Percentiles rank a stretch among this genome's conserved stretches.
phyloP scores from a whole-genome alignment of 2,329 filamentous ascomycete genomes.

The Dactylellina leptospora region DNA sequence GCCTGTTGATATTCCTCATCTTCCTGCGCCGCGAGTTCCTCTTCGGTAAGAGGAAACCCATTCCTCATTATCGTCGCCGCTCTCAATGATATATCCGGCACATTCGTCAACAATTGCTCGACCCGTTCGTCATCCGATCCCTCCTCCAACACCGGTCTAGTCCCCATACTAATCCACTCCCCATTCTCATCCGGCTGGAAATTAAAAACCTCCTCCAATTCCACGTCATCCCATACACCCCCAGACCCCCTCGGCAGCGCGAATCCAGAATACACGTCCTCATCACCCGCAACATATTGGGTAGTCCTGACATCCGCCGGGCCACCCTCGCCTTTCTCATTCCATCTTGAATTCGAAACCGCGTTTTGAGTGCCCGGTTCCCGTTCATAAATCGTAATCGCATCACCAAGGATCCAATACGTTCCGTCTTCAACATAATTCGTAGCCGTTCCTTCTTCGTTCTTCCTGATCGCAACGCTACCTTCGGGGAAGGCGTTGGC shows the following conservation, averaged over 20 bases:
- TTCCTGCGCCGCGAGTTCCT: too few relatives aligned
- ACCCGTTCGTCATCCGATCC: not conserved
- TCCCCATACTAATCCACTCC: not conserved
- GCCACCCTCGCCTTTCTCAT: not conserved
- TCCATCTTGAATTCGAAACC: not conserved
- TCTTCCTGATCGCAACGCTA: not conserved
- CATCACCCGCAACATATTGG: not conserved
- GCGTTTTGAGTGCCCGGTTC: not conserved
- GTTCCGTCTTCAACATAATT: not conserved
- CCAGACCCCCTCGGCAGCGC: not conserved
- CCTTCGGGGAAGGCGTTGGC: conserved; percentile 6
- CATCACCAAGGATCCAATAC: conserved; percentile 1
- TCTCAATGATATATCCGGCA: too few relatives aligned
- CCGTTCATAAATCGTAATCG: not conserved
- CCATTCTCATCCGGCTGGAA: too few relatives aligned
- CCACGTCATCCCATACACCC: not conserved
- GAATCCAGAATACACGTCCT: not conserved
- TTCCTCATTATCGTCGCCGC: too few relatives aligned
- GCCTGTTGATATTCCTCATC: too few relatives aligned
- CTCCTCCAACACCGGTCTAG: not conserved
- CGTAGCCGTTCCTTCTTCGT: not conserved
- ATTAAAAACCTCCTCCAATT: too few relatives aligned
- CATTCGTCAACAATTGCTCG: too few relatives aligned
- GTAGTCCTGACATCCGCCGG: not conserved
- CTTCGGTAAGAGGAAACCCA: too few relatives aligned